Evolutionary conservation across 1,284 basidiomycete species (phyloP).

Genomic region (Rhodofomes roseus): DNA sequence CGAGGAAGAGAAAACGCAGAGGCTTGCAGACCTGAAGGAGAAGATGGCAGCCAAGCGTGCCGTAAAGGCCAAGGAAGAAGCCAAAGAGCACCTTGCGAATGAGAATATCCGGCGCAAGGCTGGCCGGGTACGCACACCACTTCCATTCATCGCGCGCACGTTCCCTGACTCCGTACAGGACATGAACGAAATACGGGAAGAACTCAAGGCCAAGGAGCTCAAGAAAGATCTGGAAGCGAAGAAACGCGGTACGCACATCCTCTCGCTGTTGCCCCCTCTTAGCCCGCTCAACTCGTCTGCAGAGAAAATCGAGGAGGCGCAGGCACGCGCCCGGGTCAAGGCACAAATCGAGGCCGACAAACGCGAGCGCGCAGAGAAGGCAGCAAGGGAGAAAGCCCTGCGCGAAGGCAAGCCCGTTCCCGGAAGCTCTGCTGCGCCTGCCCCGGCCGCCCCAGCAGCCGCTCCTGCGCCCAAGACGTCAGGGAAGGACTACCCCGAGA

Average conservation of each 20-base stretch:
- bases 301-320: constrained; percentile 87
- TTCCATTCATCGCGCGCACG: background rate
- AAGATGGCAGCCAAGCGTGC: constrained; percentile 78
- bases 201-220: constrained; percentile 75
- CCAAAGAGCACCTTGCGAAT: constrained; percentile 71
- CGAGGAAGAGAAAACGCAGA: constrained; percentile 89
- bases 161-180: constrained; percentile 44
- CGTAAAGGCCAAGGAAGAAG: constrained; percentile 65
- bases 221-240: constrained; percentile 76
- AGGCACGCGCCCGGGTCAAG: constrained; percentile 80
- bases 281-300: background rate
- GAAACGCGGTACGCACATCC: constrained; percentile 45
- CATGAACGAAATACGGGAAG: constrained; percentile 68
- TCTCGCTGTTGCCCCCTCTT: background rate
- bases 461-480: constrained; percentile 45
- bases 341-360: constrained; percentile 95
- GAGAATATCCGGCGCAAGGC: constrained; percentile 81
- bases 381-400: constrained; percentile 84
- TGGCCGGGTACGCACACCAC: constrained; percentile 56
- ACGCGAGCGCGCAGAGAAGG: constrained; percentile 80
- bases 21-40: constrained; percentile 74
- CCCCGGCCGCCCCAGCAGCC: constrained; percentile 31
- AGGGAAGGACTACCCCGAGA: constrained; percentile 77
- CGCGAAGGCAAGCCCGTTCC: constrained; percentile 64
- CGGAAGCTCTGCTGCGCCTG: constrained; percentile 17